phyloP scores from a whole-genome alignment of 2,329 filamentous ascomycete species.

The Venturia pyrina region DNA sequence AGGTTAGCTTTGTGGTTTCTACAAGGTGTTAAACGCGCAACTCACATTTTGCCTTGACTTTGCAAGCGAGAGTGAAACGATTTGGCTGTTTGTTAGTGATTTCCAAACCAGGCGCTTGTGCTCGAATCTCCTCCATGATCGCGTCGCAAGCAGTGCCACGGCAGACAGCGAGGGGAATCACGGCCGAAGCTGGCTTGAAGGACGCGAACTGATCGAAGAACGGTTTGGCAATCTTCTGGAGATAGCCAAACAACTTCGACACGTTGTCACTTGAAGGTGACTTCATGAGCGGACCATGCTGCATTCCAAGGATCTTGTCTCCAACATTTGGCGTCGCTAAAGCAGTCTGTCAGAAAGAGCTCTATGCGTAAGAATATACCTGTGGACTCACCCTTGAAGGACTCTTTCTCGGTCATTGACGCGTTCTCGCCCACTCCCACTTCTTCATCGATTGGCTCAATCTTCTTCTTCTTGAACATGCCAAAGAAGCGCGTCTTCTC shows the following conservation, averaged over 20 bases:
- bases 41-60: background rate
- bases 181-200: constrained; percentile 3
- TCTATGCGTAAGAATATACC: background rate
- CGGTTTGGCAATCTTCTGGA: background rate
- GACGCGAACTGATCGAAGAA: constrained; percentile 2
- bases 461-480: constrained; percentile 5
- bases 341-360: background rate
- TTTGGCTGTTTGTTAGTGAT: background rate
- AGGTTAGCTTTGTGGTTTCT: background rate
- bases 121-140: background rate
- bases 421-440: background rate
- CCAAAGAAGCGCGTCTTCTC: constrained; percentile 3
- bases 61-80: background rate
- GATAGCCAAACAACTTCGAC: constrained; percentile 1
- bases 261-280: background rate
- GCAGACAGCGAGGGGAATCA: background rate
- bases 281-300: background rate
- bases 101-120: background rate
- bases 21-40: background rate
- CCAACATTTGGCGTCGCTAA: constrained; percentile 5
- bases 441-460: background rate
- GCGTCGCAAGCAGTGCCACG: background rate
- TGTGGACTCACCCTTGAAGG: background rate
- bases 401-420: background rate
- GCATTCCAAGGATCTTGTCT: background rate